Evolutionary conservation across 2,329 filamentous ascomycete genomes (phyloP), one percentile per base, ranked within the genome.

Genomic region (Fusarium transvaalense): DNA sequence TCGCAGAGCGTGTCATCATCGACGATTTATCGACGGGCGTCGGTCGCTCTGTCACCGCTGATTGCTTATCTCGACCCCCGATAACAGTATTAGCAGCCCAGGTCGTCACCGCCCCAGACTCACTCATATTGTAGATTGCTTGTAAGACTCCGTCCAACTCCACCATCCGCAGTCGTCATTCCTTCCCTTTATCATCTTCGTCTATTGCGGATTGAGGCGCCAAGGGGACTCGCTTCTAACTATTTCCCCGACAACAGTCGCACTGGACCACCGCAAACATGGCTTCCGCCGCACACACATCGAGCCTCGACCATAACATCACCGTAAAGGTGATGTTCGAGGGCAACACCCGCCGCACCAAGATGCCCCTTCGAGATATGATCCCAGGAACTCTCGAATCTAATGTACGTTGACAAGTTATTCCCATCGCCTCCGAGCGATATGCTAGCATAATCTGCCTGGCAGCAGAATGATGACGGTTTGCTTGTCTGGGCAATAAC

Each of bases 301-400:
- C 71, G 29, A 66, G 66, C 41, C 72, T 74, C 34, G 78, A 80
- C 52, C 68, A 75, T 70, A 68, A 76, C 66, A 92, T 98, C 80
- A 93, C 91, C 71, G 84, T 97, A 82, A 98, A 98, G 84, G 86
- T 97, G 76, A 87, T 88, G 75, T 89, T 91, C 76, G 89, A 94
- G 76, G 92, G 92, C 62, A 83, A 82, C 75, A 91, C 90, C 75
- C 90, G 92, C 76, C 92, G 94, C 74, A 92, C 97, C 83, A 97
- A 97, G 86, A 86, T 98, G 69, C 91, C 93, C 57, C 87, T 98
- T 76, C 89, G 90, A 77, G 95, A 98, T 72, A 89, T 98, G 58
- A 89, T 88, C 67, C 88, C 91, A 50, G 84, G 83, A 68, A 85
- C 89, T 46, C 88, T 99, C 38, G 93, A 94, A 74, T 84, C 89